Conservation (phyloP, 139 green algal genomes). For the Coelastrella sp. region DNA sequence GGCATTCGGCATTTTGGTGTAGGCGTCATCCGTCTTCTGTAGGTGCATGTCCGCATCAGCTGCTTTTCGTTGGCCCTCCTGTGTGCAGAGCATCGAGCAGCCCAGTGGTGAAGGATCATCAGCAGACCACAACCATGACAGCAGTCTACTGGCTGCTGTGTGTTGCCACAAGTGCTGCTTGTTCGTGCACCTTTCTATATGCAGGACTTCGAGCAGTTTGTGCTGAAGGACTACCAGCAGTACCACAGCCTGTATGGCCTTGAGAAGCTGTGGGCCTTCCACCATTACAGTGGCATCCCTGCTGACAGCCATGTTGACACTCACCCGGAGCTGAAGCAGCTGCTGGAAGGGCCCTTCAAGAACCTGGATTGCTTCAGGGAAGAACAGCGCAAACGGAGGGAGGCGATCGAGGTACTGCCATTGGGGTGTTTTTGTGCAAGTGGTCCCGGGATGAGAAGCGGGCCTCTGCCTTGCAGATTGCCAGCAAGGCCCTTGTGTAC, state of each 20-base stretch:
- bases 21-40: too few relatives aligned
- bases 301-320: slow-evolving; percentile 48
- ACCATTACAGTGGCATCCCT: slow-evolving; percentile 92
- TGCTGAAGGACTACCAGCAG: slow-evolving; percentile 60
- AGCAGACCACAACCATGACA: too few relatives aligned
- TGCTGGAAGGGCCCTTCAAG: slow-evolving; percentile 80
- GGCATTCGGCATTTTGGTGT: too few relatives aligned
- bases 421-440: neutral
- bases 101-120: too few relatives aligned
- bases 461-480: too few relatives aligned
- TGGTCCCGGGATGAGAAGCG: neutral
- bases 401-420: neutral
- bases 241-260: slow-evolving; percentile 92
- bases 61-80: too few relatives aligned
- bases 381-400: slow-evolving; percentile 42
- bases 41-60: too few relatives aligned
- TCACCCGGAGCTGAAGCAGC: slow-evolving; percentile 71
- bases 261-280: slow-evolving; percentile 97
- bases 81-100: too few relatives aligned
- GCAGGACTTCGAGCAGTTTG: slow-evolving; percentile 90
- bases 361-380: slow-evolving; percentile 84
- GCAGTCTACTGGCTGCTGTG: too few relatives aligned
- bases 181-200: neutral
- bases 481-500: too few relatives aligned
- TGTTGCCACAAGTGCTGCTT: too few relatives aligned